Percentiles rank a stretch among this genome's conserved stretches.
phyloP scores from a whole-genome alignment of 1,139 yeast genomes.

The Geotrichum citri-aurantii region DNA sequence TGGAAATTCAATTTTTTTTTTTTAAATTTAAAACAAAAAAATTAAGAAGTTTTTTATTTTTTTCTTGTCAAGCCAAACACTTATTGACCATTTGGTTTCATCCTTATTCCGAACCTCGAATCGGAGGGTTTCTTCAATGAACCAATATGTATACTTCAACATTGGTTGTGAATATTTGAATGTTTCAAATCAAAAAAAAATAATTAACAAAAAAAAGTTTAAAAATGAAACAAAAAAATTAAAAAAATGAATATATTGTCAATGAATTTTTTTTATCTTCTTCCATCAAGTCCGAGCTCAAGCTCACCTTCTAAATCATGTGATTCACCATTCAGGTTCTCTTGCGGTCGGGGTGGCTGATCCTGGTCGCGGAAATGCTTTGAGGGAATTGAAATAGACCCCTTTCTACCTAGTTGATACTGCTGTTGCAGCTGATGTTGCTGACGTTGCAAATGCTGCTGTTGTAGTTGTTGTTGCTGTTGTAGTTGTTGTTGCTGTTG shows the following conservation, averaged over 20 bases:
- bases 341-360: constrained; percentile 43
- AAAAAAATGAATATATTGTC: too few relatives aligned
- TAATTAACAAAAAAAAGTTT: too few relatives aligned
- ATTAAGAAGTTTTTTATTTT: too few relatives aligned
- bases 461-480: constrained; percentile 8
- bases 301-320: constrained; percentile 48
- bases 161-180: too few relatives aligned
- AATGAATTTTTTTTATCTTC: constrained; percentile 13
- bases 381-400: constrained; percentile 29
- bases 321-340: constrained; percentile 29
- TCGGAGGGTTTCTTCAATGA: neutral
- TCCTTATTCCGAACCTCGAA: neutral
- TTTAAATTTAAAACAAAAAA: too few relatives aligned
- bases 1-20: too few relatives aligned
- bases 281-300: constrained; percentile 53
- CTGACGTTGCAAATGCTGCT: constrained; percentile 22
- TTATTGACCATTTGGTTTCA: neutral
- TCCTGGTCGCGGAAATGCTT: constrained; percentile 40
- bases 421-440: constrained; percentile 27
- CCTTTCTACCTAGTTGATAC: constrained; percentile 11
- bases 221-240: too few relatives aligned
- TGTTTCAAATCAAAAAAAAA: too few relatives aligned
- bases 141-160: neutral
- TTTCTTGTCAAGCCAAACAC: too few relatives aligned
- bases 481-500: constrained; percentile 25